Conservation (phyloP, 345 rosid genomes). For the Eucalyptus tenuipes region DNA sequence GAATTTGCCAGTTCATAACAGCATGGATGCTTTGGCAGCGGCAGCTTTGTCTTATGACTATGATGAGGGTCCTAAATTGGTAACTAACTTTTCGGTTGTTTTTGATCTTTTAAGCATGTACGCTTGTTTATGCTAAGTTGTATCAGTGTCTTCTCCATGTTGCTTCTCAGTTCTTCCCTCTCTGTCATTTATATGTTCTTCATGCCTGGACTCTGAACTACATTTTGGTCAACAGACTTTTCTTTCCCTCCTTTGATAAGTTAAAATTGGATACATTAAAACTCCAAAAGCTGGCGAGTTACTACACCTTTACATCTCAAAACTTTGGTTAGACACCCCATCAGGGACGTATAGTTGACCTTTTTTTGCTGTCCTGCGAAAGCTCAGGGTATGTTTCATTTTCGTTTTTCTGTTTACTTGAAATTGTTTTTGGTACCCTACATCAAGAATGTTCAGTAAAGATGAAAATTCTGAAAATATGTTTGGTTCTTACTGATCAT, state of each 20-base stretch:
- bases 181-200: background rate
- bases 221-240: background rate
- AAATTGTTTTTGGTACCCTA: background rate
- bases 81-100: conserved; percentile 1
- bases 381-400: background rate
- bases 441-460: background rate
- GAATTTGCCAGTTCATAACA: conserved; percentile 72
- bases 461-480: background rate
- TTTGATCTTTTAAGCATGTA: background rate
- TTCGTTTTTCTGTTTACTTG: background rate
- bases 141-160: background rate
- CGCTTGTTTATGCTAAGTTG: background rate
- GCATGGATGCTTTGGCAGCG: conserved; percentile 96
- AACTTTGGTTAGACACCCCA: background rate
- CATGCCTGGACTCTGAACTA: background rate
- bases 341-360: background rate
- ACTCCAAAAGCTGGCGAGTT: background rate
- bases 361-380: background rate
- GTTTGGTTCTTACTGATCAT: background rate
- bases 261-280: background rate
- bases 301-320: background rate
- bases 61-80: conserved; percentile 86
- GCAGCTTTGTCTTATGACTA: conserved; percentile 79
- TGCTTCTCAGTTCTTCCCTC: background rate
- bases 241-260: background rate